Conservation (phyloP, 2,329 filamentous ascomycete genomes). For the Penicillium oxalicum region DNA sequence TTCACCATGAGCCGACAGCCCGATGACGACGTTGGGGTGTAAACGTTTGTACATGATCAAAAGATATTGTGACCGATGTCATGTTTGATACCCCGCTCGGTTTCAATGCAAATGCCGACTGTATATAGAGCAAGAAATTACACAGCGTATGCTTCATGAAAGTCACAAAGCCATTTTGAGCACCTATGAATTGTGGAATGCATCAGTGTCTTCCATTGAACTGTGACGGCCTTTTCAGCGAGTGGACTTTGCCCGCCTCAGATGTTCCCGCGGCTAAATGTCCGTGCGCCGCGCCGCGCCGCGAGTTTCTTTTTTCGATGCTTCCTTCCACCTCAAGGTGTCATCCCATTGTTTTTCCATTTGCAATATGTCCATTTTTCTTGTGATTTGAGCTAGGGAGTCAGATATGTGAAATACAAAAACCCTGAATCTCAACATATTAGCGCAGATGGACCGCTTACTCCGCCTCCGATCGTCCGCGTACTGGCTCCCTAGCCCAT, state of each 20-base stretch:
- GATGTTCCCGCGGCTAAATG: neutral
- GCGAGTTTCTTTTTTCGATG: neutral
- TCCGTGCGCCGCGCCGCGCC: slow-evolving; percentile 1
- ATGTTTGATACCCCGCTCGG: slow-evolving; percentile 3
- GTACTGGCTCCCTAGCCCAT: neutral
- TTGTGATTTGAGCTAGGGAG: neutral
- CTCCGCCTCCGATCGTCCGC: neutral
- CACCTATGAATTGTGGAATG: too few species aligned
- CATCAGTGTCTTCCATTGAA: too few species aligned
- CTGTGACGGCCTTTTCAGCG: neutral
- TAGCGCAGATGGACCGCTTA: neutral
- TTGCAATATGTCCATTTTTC: neutral
- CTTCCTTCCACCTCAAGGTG: neutral
- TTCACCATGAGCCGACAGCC: slow-evolving; percentile 10
- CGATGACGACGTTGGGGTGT: too few species aligned
- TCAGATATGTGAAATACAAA: too few species aligned
- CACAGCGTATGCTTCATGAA: neutral
- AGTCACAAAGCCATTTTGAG: too few species aligned
- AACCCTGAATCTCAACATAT: neutral
- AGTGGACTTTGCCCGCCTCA: neutral
- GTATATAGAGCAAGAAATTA: slow-evolving; percentile 8
- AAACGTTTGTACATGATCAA: neutral
- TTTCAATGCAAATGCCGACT: slow-evolving; percentile 7
- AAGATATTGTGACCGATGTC: neutral
- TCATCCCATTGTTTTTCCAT: neutral